phyloP scores from a whole-genome alignment of 441 rosid species.

The Hura crepitans region DNA sequence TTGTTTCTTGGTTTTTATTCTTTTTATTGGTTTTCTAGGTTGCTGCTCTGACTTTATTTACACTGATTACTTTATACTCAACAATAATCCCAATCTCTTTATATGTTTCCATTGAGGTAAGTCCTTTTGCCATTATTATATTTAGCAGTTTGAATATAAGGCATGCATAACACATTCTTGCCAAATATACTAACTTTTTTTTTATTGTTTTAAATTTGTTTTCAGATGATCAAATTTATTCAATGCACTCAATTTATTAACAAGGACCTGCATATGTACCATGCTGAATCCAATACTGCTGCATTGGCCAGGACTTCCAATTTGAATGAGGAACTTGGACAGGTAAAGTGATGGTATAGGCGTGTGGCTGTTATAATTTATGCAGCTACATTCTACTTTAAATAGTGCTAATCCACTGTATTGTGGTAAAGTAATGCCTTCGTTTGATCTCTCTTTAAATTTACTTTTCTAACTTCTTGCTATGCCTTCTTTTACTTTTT shows the following conservation, averaged over 20 bases:
- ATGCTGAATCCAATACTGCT: slow-evolving; percentile 84
- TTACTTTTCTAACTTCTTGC: background rate
- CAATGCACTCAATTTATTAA: slow-evolving; percentile 95
- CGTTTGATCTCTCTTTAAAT: background rate
- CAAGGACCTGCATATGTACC: slow-evolving; percentile 89
- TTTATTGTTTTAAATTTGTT: slow-evolving; percentile 22
- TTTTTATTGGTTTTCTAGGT: slow-evolving; percentile 51
- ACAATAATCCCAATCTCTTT: slow-evolving; percentile 95
- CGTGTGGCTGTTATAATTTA: background rate
- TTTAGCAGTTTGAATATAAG: slow-evolving; percentile 15
- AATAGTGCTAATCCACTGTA: slow-evolving; percentile 2
- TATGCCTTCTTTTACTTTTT: background rate
- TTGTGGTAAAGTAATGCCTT: background rate
- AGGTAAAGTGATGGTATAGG: slow-evolving; percentile 45
- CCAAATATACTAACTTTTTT: slow-evolving; percentile 9
- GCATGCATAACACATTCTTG: slow-evolving; percentile 18
- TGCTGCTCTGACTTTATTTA: slow-evolving; percentile 69
- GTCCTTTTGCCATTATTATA: slow-evolving; percentile 22
- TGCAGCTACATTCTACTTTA: background rate
- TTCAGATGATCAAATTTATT: slow-evolving; percentile 96
- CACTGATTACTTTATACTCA: slow-evolving; percentile 90
- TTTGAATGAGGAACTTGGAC: slow-evolving; percentile 99
- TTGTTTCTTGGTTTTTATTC: slow-evolving; percentile 18
- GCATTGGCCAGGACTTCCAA: slow-evolving; percentile 98
- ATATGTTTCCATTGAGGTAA: slow-evolving; percentile 96